Evolutionary conservation across 352 stramenopile genomes (phyloP).

Genomic region (Phytophthora aleatoria): DNA sequence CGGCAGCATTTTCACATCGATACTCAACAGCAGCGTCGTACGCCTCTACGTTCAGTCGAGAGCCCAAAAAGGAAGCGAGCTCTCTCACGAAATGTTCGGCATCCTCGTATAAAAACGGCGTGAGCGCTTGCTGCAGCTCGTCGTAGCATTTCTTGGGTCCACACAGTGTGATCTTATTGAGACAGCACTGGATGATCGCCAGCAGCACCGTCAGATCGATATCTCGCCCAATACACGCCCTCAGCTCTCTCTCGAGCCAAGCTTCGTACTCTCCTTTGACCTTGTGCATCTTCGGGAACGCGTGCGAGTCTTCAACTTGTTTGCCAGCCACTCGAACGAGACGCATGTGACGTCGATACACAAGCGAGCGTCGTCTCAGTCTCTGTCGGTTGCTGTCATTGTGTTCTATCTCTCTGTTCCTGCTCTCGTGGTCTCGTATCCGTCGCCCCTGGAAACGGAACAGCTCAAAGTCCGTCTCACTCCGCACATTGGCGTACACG

Average conservation of each 20-base stretch:
- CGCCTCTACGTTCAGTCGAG: constrained; percentile 63
- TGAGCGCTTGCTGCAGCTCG: constrained; percentile 52
- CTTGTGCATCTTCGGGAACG: constrained; percentile 53
- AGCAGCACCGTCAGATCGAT: constrained; percentile 75
- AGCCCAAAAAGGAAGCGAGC: constrained; percentile 67
- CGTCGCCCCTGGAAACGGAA: constrained; percentile 48
- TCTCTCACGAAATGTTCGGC: constrained; percentile 61
- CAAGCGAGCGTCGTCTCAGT: constrained; percentile 50
- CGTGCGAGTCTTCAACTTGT: constrained; percentile 16
- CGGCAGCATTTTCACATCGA: constrained; percentile 47
- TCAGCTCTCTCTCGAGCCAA: constrained; percentile 69
- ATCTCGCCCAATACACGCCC: constrained; percentile 66
- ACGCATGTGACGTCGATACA: constrained; percentile 59
- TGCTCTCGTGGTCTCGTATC: constrained; percentile 6
- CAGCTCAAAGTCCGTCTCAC: constrained; percentile 66
- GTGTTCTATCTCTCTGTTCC: constrained; percentile 12
- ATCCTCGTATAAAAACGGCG: constrained; percentile 74
- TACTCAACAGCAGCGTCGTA: constrained; percentile 75
- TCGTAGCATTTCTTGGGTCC: constrained; percentile 43
- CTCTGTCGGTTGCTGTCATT: constrained; percentile 13
- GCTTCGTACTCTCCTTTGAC: constrained; percentile 55
- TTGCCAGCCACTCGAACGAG: constrained; percentile 55
- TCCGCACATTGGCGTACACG: constrained; percentile 65
- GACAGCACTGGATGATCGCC: constrained; percentile 60
- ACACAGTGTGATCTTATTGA: constrained; percentile 56